Percentiles rank a stretch among this genome's conserved stretches.
These are phyloP conservation scores for Wickerhamiella domercqiae DNA, from an alignment of 805 yeast species.

Conservation along the genomic window DNA sequence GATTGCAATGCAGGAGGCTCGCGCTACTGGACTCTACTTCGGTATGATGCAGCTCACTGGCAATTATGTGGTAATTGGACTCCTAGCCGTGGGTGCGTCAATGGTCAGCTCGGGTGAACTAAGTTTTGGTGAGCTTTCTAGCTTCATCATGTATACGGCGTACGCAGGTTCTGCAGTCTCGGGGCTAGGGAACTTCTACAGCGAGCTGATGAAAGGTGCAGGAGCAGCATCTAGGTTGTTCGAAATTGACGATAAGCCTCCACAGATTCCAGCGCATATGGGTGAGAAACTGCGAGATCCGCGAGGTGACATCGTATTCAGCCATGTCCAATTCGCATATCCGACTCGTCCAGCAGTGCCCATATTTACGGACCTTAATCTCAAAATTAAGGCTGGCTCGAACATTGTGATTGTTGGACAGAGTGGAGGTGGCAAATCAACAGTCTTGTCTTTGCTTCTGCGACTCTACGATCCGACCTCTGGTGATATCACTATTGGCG, in stretches of 20 bases:
- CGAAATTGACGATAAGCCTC: constrained; percentile 67
- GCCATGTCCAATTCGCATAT: constrained; percentile 53
- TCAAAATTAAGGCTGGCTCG: constrained; percentile 60
- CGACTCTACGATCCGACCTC: constrained; percentile 66
- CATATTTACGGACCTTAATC: constrained; percentile 46
- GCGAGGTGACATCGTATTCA: constrained; percentile 36
- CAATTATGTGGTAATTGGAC: constrained; percentile 59
- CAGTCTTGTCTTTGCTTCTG: constrained; percentile 61
- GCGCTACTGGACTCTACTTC: constrained; percentile 57
- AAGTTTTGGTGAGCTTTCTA: constrained; percentile 76
- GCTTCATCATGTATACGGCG: constrained; percentile 90
- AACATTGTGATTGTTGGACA: constrained; percentile 93
- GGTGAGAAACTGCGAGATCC: constrained; percentile 35
- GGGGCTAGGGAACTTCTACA: constrained; percentile 79
- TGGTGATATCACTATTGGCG: constrained; percentile 55
- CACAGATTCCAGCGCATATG: constrained; percentile 48
- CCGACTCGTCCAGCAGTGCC: constrained; percentile 67
- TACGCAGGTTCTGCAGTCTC: constrained; percentile 87
- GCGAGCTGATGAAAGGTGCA: constrained; percentile 92
- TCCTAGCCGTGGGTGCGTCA: constrained; percentile 65
- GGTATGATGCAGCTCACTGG: constrained; percentile 77
- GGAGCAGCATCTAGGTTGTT: constrained; percentile 90
- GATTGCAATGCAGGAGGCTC: constrained; percentile 68
- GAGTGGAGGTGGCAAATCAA: constrained; percentile 93
- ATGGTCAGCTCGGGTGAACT: constrained; percentile 66